Evolutionary conservation across 2,329 filamentous ascomycete species (phyloP), one percentile per base, ranked within the genome.

Genomic region (Aspergillus ustus): DNA sequence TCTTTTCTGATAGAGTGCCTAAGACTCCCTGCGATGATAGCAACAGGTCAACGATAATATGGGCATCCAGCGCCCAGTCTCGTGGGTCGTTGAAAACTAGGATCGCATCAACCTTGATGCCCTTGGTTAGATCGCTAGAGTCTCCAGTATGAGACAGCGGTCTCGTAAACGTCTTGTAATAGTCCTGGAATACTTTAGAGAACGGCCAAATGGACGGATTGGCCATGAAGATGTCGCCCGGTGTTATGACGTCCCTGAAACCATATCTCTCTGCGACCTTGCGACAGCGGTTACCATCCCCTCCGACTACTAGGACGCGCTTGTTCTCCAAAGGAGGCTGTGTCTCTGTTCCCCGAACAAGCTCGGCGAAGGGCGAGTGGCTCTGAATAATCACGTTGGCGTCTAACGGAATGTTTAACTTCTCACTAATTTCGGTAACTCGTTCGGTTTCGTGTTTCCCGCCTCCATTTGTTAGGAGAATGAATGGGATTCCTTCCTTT

Each of bases 51-150:
- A 90, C 77, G 60, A 98, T 90, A 69, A 98, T 81, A 73, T 96
- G 91, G 2, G 88, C 87, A 75, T 98, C 94, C 9, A 97, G 84
- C 0, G 91, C 93, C 95, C 95, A 99, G 80, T 99, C 95, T 59
- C 95, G 87, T 3, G 95, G 93, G 77, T 98, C 95, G 75, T 97
- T 96, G 84, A 94, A 97, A 7, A 97, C 90, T 71, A 98, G 90
- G 29, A 98, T 87, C 29, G 93, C 93, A 72, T 96, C 92, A 68
- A 99, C 90, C 69, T 92, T 93, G 52, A 94, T 83, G 19, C 81
- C 83, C 15, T 80, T 78, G 0, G 76, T 77, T 2, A 76, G 82
- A 62, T 82, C 79, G 17, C 74, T 72, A 1, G 71, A 64, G 44
- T 77, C 71, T 52, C 78, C 69, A 7, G 74, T 76, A 49, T 75